Conservation (phyloP, 768 basidiomycete species). For the Infundibulicybe gibba region DNA sequence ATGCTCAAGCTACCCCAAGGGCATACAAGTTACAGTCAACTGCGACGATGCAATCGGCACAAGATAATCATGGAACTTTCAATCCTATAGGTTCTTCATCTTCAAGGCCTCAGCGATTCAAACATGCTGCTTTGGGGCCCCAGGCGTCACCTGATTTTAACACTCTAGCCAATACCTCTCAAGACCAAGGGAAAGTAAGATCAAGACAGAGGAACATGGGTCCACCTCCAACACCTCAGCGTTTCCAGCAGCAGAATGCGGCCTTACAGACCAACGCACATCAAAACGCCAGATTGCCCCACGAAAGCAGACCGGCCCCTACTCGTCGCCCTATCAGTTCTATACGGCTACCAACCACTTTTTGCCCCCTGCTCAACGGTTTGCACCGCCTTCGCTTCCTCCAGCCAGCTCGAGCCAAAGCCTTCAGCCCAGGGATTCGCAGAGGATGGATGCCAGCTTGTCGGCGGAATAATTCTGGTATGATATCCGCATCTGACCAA, state of each 20-base stretch:
- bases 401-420: constrained; percentile 19
- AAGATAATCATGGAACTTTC: constrained; percentile 7
- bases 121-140: not conserved
- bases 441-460: constrained; percentile 10
- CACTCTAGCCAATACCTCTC: too few relatives aligned
- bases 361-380: constrained; percentile 8
- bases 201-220: constrained; percentile 37
- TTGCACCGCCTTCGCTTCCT: constrained; percentile 3
- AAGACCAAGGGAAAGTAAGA: constrained; percentile 2
- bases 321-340: not conserved
- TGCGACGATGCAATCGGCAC: constrained; percentile 7
- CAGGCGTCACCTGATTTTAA: too few relatives aligned
- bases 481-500: constrained; percentile 11
- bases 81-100: constrained; percentile 1
- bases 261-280: constrained; percentile 10
- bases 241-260: constrained; percentile 22
- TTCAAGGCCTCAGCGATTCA: not conserved
- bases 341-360: constrained; percentile 5
- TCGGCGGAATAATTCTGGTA: too few relatives aligned
- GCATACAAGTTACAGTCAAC: constrained; percentile 29
- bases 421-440: constrained; percentile 21
- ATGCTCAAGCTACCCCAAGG: constrained; percentile 39
- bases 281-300: constrained; percentile 4
- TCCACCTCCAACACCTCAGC: constrained; percentile 50
- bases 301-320: constrained; percentile 1